Evolutionary conservation across 225 moss, liverwort and hornwort species (phyloP), one percentile per base, ranked within the genome.

Genomic region (Asterella californica): DNA sequence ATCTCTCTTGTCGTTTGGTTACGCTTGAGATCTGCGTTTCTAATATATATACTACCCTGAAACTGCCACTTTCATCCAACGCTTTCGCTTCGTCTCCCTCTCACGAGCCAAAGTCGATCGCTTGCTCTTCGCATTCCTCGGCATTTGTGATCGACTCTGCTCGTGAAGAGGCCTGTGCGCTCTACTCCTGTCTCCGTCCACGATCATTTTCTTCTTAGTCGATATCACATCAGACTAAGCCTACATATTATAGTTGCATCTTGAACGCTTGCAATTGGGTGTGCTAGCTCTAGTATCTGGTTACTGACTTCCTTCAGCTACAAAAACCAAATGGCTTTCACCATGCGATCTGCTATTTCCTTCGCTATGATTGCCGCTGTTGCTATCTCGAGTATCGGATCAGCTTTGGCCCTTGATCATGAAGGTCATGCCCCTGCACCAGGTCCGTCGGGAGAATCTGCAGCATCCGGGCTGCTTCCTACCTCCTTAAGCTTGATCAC

Each of bases 81-180:
- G 21, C 57, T 19, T 65, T 48, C 71, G 29, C 52, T 74, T 74
- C 74, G 15, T 53, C 74, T 74, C 53, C 74, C 74, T 74, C 74
- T 33, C 53, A 32, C 74, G 74, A 54, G 74, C 53, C 74, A 54
- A 52, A 74, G 74, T 74, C 52, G 74, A 52, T 74, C 53, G n/a
- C 53, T 52, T 54, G 50, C 74, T 52, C 54, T 33, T 73, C 54
- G 32, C 30, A 7, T 18, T 27, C 52, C 47, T 34, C 30, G 1
- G 27, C 9, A 48, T 32, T 32, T 70, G 38, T 70, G 75, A 61
- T 38, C 34, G 76, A 76, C 60, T 76, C 76, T 61, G 33, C 57
- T 76, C 76, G 76, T 60, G 48, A 50, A 22, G 61, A 60, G n/a
- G 54, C 54, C 60, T 21, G 76, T 14, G 33, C 38, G 60, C 76